Percentiles rank a stretch among this genome's conserved stretches.
Conservation (phyloP, 2,329 filamentous ascomycete genomes). For the Polychaeton citri region DNA sequence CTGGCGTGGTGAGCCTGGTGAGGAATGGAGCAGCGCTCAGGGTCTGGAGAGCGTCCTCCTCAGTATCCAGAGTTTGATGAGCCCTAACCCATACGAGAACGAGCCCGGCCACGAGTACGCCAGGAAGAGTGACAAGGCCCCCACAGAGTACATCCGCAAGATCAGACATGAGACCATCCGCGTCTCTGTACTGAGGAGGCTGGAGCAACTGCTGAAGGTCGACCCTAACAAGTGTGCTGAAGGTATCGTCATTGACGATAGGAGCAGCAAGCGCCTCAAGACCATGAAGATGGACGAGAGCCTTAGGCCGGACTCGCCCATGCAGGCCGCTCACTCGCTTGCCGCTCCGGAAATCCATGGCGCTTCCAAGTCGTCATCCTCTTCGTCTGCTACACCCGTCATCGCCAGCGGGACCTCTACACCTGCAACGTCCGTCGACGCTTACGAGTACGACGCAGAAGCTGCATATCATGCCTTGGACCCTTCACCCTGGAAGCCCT, state of each 20-base stretch:
- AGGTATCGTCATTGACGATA: constrained; percentile 24
- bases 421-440: neutral
- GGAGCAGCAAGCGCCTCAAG: neutral
- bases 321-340: neutral
- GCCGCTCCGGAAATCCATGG: neutral
- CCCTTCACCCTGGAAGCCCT: constrained; percentile 59
- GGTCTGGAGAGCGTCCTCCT: constrained; percentile 87
- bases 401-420: neutral
- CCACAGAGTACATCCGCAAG: constrained; percentile 33
- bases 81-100: constrained; percentile 74
- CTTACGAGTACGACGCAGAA: constrained; percentile 28
- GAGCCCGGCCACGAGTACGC: constrained; percentile 84
- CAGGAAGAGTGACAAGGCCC: constrained; percentile 28
- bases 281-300: no score
- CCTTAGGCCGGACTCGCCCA: neutral
- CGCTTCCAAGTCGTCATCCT: neutral
- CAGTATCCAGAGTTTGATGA: constrained; percentile 95
- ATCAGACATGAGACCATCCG: constrained; percentile 84
- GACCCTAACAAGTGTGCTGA: constrained; percentile 19
- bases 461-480: constrained; percentile 16
- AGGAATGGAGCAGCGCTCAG: constrained; percentile 94
- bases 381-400: neutral
- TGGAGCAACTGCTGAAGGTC: constrained; percentile 68
- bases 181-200: constrained; percentile 69
- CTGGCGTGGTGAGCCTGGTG: constrained; percentile 79